phyloP scores from a whole-genome alignment of 148 eudicot genomes.

The Selenicereus undatus region DNA sequence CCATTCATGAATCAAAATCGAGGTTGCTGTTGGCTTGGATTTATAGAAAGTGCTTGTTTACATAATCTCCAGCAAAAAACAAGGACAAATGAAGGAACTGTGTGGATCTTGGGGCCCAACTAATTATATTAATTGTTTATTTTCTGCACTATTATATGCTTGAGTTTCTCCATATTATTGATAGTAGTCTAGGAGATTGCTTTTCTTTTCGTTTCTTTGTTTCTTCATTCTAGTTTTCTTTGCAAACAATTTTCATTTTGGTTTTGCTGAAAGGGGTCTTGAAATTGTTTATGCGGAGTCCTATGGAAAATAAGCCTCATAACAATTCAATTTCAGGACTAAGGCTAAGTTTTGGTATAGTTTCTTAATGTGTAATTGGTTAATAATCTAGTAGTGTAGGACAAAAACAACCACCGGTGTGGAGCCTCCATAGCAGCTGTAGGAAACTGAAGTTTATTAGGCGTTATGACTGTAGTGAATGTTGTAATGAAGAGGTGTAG shows the following conservation, averaged over 20 bases:
- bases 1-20: neutral
- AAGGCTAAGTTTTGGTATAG: neutral
- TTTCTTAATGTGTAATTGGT: too few relatives aligned
- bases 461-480: neutral
- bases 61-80: neutral
- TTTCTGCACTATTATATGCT: neutral
- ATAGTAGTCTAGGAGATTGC: neutral
- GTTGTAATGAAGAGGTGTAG: neutral
- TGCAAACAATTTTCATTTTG: neutral
- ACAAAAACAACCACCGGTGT: too few relatives aligned
- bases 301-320: neutral
- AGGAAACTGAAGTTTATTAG: neutral
- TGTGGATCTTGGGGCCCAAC: neutral
- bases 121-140: too few relatives aligned
- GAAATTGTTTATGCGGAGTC: neutral
- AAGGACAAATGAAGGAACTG: neutral
- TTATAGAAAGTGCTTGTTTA: too few relatives aligned
- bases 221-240: neutral
- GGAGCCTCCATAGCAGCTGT: too few relatives aligned
- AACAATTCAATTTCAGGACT: neutral
- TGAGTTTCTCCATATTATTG: neutral
- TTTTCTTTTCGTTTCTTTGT: neutral
- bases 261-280: neutral
- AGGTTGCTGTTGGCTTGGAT: too few relatives aligned
- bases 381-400: too few relatives aligned